Evolutionary conservation across 2,329 filamentous ascomycete species (phyloP), one percentile per base, ranked within the genome.

Genomic region (Colletotrichum tropicale): DNA sequence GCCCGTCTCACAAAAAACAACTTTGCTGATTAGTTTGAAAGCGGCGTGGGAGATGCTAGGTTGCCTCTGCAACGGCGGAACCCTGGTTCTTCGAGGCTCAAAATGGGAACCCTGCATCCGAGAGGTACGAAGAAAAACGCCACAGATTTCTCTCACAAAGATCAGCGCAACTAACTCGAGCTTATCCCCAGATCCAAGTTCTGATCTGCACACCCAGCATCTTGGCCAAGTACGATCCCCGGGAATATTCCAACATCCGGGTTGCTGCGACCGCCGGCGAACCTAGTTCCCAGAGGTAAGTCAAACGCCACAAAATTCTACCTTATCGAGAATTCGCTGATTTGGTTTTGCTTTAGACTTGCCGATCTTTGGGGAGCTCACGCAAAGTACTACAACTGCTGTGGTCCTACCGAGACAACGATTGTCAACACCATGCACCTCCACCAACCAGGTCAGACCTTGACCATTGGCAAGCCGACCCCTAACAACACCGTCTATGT

Each of bases 21-120:
- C 43, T 34, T n/a, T 38, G 13, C 66, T 77, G 13, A 76, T 8
- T 15, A 12, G 9, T 16, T 8, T 12, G 24, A 43, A 70, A 91
- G 90, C 89, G 21, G 89, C 90, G 15, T 92, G 91, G 90, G 90
- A 92, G 77, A 89, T 92, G 18, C 85, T 92, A 8, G 87, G 85
- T 2, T 76, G 68, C 30, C 64, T 78, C 15, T 77, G 74, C 66
- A 78, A 77, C 24, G 77, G 75, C 18, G 76, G 75, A 6, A 77
- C 77, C 28, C 76, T 78, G n/a, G 28, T 76, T 12, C 66, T 78
- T 34, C 58, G 77, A 52, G 77, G 77, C 21, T 74, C 74, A 12
- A 69, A 77, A 26, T 72, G 76, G 76, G 48, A 74, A 66, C 58
- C 76, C 24, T 69, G 58, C 21, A 43, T 78, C 30, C 67, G 56